Evolutionary conservation across 169 alveolate species (phyloP).

Genomic region (Plasmodium ovale): DNA sequence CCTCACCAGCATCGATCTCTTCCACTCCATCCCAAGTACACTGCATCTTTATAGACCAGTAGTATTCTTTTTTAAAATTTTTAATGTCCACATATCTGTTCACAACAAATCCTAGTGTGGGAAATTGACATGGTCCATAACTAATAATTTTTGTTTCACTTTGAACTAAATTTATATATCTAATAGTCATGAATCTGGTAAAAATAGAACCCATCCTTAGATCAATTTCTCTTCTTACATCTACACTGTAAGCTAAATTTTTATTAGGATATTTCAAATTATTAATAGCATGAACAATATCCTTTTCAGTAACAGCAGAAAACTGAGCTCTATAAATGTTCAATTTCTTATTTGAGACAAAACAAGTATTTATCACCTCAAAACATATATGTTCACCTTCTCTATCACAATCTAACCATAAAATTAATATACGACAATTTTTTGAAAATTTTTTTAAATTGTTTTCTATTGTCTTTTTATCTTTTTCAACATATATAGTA

Average conservation of each 20-base stretch:
- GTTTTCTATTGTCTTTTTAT: slow-evolving; percentile 86
- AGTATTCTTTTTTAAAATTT: slow-evolving; percentile 92
- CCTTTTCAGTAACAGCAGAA: slow-evolving; percentile 96
- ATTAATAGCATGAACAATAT: slow-evolving; percentile 93
- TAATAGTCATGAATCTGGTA: slow-evolving; percentile 86
- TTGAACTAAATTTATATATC: slow-evolving; percentile 80
- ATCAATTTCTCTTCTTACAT: slow-evolving; percentile 98
- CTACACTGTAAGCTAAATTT: slow-evolving; percentile 96
- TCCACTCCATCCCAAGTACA: slow-evolving; percentile 24
- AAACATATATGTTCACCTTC: slow-evolving; percentile 99
- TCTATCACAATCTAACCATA: slow-evolving; percentile 99
- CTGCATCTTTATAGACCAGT: slow-evolving; percentile 93
- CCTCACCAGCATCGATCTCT: slow-evolving; percentile 2
- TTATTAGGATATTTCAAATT: slow-evolving; percentile 93
- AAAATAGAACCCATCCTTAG: slow-evolving; percentile 92
- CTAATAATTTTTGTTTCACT: slow-evolving; percentile 87
- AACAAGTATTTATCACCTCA: slow-evolving; percentile 93
- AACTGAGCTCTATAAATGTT: slow-evolving; percentile 96
- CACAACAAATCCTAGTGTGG: slow-evolving; percentile 99
- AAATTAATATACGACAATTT: slow-evolving; percentile 92
- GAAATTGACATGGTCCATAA: slow-evolving; percentile 99
- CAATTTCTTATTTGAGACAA: slow-evolving; percentile 68
- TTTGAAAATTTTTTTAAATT: slow-evolving; percentile 92
- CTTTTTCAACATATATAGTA: slow-evolving; percentile 87
- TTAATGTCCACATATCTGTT: slow-evolving; percentile 93